Base-by-base conservation (phyloP, 78 protist species). In the Monocercomonoides exilis region DNA sequence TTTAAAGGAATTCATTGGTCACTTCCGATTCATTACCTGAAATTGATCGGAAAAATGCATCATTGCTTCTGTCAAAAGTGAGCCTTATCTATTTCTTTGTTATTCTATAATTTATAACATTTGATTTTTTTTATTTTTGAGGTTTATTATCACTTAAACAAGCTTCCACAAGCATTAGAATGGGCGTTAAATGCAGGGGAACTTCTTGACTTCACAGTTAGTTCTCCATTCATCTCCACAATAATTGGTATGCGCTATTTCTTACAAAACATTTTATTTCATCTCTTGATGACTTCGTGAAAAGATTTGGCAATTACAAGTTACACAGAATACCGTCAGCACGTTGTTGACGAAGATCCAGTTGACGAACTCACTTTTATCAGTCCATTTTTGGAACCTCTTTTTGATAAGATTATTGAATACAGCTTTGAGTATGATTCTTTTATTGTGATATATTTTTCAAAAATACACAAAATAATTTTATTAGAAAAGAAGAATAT, bases 61-160 rank as follows among this genome's bases (percentile, higher is more conserved):
- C 70, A 29, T 21, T 54, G 11, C 70, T 54, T 21, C 70, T 54
- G 21, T 54, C 70, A 21, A 11, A 54, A 54, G 70, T 54, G 70
- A 29, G 70, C 70, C 11, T 21, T 11, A 54, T 29, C 70, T 21
- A 54, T 54, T 21, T 11, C 11, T 54, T 54, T 54, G 38, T 21
- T 54, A 29, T 54, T 21, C 21, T 54, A 11, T 54, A 54, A 11
- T 29, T 29, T 54, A 54, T 21, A 54, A 11, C 21, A 11, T 54
- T 21, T 21, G 21, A 29, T 21, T 54, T 54, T 54, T 21, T 70
- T 33, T 1, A 54, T 0, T 0, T 0, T 80, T 41, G 36, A 93
- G 92, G 96, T 96, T 77, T 96, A 94, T 90, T 97, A 93, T 84
- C 96, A 96, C 91, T 91, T 97, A 4, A 94, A 93, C 33, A 94